A percentile compares a stretch with the other conserved stretches of the same genome.
phyloP scores from a whole-genome alignment of 306 rosid species.

The Luffa aegyptiaca region DNA sequence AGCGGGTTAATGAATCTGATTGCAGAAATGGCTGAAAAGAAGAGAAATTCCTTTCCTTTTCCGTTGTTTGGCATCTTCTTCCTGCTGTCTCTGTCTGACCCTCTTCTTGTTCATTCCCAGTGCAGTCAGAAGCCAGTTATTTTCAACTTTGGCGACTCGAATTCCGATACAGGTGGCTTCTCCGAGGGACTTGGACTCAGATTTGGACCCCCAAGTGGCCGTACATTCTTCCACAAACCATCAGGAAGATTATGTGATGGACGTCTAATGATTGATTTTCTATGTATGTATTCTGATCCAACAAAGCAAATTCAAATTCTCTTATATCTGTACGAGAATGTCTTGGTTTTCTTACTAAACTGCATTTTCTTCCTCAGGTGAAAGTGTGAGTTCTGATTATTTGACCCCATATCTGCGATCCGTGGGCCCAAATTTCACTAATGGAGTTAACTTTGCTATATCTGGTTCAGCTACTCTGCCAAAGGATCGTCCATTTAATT shows the following conservation, averaged over 20 bases:
- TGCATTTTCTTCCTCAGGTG: conserved; percentile 9
- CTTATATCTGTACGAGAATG: neutral
- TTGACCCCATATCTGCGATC: conserved; percentile 17
- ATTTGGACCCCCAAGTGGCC: conserved; percentile 22
- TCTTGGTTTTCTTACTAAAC: neutral
- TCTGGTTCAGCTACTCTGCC: conserved; percentile 19
- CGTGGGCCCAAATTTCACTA: conserved; percentile 16
- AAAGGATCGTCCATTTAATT: conserved; percentile 13
- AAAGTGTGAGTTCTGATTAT: conserved; percentile 1
- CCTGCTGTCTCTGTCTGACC: neutral
- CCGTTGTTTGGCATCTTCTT: neutral
- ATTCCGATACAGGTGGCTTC: conserved; percentile 30
- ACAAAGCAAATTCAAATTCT: neutral
- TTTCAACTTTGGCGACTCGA: conserved; percentile 34
- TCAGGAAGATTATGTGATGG: conserved; percentile 24
- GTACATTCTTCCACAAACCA: conserved; percentile 11
- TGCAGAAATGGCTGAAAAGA: neutral
- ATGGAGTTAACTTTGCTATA: conserved; percentile 20
- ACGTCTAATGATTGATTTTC: conserved; percentile 21
- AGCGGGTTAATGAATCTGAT: neutral
- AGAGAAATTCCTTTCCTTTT: neutral
- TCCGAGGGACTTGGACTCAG: conserved; percentile 12
- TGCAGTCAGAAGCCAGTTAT: conserved; percentile 10
- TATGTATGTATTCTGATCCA: conserved; percentile 15
- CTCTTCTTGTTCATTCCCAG: neutral